Base-by-base conservation (phyloP, 192 early-diverging fungal genomes). In the Gigaspora rosea region DNA sequence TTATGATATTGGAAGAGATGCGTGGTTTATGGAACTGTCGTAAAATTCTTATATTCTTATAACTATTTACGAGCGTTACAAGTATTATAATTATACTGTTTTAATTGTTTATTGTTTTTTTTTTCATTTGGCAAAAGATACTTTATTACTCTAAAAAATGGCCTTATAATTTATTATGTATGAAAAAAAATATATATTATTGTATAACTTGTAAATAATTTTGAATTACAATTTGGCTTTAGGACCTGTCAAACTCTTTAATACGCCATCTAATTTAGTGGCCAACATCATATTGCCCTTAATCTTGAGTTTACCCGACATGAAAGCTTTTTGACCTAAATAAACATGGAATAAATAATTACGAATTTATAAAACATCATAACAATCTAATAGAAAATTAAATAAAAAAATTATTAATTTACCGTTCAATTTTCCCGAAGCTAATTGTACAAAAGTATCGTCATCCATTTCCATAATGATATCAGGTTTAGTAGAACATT, bases 281-380 rank as follows among this genome's bases (percentile, higher is more conserved):
- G 91, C 90, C 73, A 94, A 79, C 87, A 90, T 90, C 78, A 92
- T 85, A 70, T 91, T 88, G 76, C 91, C 92, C 83, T 91, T 92
- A 57, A 89, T 82, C 85, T 97, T 97, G 79, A 94, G 87, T 85
- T 97, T 97, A 62, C 97, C 94, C 52, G 85, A 79, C 94, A 96
- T 94, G 82, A 95, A 97, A 48, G 94, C 90, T 82, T 94, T 93
- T 89, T 97, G 96, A 27, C 92, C 83, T 85, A 78, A 63, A 32
- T 32, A 11, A 51, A 63, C 46, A 61, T 33, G 4, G 51, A 32
- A 62, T 20, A 50, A 2, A 13, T 20, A 54, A 20, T 20, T 48
- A 16, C 4, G 1, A 36, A 10, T 66, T 62, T 32, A 33, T 47
- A 10, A 46, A 66, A 10, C 7, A 56, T 18, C 18, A 5, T 5